Evolutionary conservation across 768 basidiomycete genomes (phyloP).

Genomic region (Lentinus tigrinus): DNA sequence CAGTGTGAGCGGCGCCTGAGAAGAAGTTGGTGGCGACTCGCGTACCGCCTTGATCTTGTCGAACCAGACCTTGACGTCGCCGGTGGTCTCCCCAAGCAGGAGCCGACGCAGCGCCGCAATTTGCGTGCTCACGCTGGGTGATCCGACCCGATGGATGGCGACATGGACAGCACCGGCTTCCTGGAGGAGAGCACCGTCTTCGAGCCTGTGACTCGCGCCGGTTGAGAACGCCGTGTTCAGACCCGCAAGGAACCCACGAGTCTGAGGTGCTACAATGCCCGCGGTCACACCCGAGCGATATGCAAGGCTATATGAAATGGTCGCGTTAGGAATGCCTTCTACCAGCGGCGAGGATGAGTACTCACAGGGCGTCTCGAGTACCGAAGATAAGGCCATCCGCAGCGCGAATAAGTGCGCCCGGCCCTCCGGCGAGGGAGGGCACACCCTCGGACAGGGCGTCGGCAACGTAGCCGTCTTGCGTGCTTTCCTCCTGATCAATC

Average conservation of each 20-base stretch:
- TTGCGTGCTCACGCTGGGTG: conserved; percentile 63
- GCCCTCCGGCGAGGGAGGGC: conserved; percentile 36
- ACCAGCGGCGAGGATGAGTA: no score
- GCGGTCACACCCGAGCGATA: conserved; percentile 74
- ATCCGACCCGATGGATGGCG: conserved; percentile 43
- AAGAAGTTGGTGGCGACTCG: no score
- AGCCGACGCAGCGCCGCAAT: conserved; percentile 58
- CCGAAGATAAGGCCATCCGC: conserved; percentile 73
- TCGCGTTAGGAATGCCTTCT: no score
- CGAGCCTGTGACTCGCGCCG: conserved; percentile 57
- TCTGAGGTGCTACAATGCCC: conserved; percentile 59
- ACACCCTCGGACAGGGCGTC: conserved; percentile 42
- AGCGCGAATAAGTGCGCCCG: conserved; percentile 50
- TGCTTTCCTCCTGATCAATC: conserved; percentile 62
- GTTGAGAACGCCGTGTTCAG: conserved; percentile 61
- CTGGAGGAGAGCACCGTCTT: conserved; percentile 62
- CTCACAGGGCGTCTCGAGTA: conserved; percentile 56
- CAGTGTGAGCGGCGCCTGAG: not conserved
- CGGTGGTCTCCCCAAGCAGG: conserved; percentile 40
- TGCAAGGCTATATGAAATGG: conserved; percentile 55
- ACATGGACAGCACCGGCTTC: conserved; percentile 69
- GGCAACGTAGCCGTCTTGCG: conserved; percentile 47
- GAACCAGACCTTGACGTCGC: conserved; percentile 42
- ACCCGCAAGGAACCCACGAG: conserved; percentile 58
- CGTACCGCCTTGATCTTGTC: conserved; percentile 46